phyloP scores from a whole-genome alignment of 148 eudicot genomes.

The Polygonum aviculare region DNA sequence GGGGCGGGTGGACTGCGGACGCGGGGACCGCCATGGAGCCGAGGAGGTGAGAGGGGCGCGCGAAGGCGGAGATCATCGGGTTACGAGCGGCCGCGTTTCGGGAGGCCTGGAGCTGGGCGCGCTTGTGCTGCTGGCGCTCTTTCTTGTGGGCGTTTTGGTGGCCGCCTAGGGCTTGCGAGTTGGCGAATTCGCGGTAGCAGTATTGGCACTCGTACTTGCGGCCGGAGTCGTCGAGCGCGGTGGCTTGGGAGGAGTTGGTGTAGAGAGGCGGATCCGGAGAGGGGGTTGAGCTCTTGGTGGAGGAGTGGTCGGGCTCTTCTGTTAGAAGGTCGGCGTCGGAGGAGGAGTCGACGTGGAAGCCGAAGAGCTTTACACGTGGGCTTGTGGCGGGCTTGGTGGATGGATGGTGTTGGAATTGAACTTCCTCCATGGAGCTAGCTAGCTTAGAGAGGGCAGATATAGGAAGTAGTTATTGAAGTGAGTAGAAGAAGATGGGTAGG shows the following conservation, averaged over 20 bases:
- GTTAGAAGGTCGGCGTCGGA: not conserved
- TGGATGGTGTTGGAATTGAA: constrained; percentile 29
- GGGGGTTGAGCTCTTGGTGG: constrained; percentile 21
- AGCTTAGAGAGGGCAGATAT: not conserved
- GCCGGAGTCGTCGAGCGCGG: not conserved
- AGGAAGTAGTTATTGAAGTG: too few species aligned
- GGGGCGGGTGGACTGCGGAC: not conserved
- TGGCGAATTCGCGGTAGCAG: constrained; percentile 75
- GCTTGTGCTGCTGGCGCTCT: constrained; percentile 70
- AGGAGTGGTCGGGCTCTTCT: constrained; percentile 10
- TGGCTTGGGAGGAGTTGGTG: not conserved
- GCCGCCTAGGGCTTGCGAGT: constrained; percentile 89
- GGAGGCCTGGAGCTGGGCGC: constrained; percentile 72
- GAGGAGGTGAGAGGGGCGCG: constrained; percentile 70
- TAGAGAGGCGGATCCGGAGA: constrained; percentile 7
- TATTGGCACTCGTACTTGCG: constrained; percentile 87
- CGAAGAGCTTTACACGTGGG: constrained; percentile 59
- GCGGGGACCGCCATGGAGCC: constrained; percentile 13
- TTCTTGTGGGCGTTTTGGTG: constrained; percentile 96
- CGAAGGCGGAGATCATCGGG: constrained; percentile 64
- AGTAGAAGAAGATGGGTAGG: not conserved
- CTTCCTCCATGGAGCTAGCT: constrained; percentile 35
- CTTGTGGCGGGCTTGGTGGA: constrained; percentile 14
- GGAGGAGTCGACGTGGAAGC: constrained; percentile 43
- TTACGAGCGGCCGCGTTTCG: constrained; percentile 34